Conservation (phyloP, 108 stramenopile genomes). For the Nitzschia palea region DNA sequence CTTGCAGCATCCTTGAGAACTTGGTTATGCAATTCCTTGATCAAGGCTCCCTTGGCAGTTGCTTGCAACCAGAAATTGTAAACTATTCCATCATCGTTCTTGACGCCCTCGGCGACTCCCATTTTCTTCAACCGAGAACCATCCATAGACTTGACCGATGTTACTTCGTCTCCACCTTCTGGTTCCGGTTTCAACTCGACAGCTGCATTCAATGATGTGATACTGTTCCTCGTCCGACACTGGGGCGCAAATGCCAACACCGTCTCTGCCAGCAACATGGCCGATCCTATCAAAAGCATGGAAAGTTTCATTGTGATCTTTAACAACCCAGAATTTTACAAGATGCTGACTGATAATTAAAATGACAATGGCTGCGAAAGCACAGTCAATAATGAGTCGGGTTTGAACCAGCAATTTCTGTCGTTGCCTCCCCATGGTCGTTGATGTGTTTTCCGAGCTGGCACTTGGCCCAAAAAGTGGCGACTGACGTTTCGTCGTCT, state of each 20-base stretch:
- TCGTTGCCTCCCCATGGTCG: too few species aligned
- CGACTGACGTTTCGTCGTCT: too few species aligned
- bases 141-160: constrained; percentile 48
- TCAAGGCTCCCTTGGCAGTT: constrained; percentile 49
- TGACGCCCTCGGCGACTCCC: constrained; percentile 41
- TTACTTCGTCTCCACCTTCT: constrained; percentile 76
- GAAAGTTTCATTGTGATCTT: not conserved
- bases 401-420: too few species aligned
- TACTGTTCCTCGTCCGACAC: too few species aligned
- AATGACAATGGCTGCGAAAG: too few species aligned
- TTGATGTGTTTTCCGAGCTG: too few species aligned
- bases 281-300: not conserved
- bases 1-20: constrained; percentile 79
- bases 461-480: too few species aligned
- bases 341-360: too few species aligned
- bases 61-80: constrained; percentile 78
- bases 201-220: not conserved
- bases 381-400: too few species aligned
- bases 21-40: constrained; percentile 57
- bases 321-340: too few species aligned
- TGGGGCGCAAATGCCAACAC: not conserved
- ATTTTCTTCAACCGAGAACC: constrained; percentile 75
- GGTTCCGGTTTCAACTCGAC: constrained; percentile 72
- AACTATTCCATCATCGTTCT: constrained; percentile 47
- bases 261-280: not conserved